These are phyloP conservation scores for Coniosporium tulheliwenetii DNA, from an alignment of 2,329 filamentous ascomycete species.

Conservation along the genomic window DNA sequence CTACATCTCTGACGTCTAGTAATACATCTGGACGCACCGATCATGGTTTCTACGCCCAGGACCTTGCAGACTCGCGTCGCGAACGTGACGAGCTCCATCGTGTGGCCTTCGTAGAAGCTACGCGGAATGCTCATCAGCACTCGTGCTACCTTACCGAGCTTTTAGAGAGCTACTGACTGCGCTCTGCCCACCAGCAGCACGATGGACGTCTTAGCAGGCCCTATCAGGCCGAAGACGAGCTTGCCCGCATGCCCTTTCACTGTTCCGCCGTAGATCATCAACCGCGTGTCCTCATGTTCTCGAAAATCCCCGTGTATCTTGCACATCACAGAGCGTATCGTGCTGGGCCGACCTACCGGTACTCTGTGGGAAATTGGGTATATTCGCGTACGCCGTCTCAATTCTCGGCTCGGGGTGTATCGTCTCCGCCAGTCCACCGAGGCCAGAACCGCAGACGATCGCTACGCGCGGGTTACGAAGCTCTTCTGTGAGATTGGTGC, in stretches of 20 bases:
- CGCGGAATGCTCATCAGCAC: constrained; percentile 2
- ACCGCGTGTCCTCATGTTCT: not conserved
- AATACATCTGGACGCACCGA: constrained; percentile 24
- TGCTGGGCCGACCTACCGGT: constrained; percentile 31
- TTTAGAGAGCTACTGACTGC: constrained; percentile 34
- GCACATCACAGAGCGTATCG: not conserved
- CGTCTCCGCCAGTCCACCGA: constrained; percentile 44
- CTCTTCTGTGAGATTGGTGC: constrained; percentile 29
- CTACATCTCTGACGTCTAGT: not conserved
- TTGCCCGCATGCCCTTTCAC: constrained; percentile 48
- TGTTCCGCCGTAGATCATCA: constrained; percentile 13
- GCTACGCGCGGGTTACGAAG: constrained; percentile 41
- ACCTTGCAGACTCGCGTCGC: constrained; percentile 49
- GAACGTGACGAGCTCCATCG: constrained; percentile 46
- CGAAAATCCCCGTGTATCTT: not conserved
- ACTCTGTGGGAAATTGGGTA: constrained; percentile 45
- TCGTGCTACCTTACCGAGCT: not conserved
- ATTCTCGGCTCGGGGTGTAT: constrained; percentile 33
- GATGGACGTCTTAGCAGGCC: constrained; percentile 35
- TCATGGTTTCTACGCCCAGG: constrained; percentile 43
- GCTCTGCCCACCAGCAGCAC: constrained; percentile 49
- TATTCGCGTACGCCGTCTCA: constrained; percentile 40
- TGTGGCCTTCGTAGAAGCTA: constrained; percentile 54
- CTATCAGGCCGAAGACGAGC: constrained; percentile 46
- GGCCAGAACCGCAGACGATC: constrained; percentile 49